Conservation (phyloP, 2,329 filamentous ascomycete species). For the Plectosphaerella sp. region DNA sequence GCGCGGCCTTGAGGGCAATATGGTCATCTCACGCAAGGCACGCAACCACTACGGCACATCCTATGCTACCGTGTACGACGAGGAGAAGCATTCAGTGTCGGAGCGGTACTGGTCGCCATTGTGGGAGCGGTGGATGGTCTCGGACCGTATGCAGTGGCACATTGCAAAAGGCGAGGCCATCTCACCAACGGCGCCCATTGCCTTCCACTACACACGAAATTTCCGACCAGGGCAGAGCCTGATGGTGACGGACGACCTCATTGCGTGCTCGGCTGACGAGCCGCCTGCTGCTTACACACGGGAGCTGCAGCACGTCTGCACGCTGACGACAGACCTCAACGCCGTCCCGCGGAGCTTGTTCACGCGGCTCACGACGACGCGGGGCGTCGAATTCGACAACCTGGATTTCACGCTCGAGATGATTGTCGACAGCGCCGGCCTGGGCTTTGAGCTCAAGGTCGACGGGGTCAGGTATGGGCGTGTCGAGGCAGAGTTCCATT, state of each 20-base stretch:
- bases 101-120: conserved; percentile 77
- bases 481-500: conserved; percentile 76
- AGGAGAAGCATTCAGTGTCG: conserved; percentile 65
- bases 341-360: conserved; percentile 71
- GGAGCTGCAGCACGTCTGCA: conserved; percentile 65
- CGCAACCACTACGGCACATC: conserved; percentile 77
- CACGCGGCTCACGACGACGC: conserved; percentile 70
- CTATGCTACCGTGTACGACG: conserved; percentile 77
- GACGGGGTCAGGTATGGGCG: conserved; percentile 73
- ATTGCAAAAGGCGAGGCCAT: conserved; percentile 75
- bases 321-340: conserved; percentile 73
- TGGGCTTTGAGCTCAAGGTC: conserved; percentile 75
- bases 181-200: conserved; percentile 68
- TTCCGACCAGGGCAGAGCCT: conserved; percentile 75
- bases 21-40: conserved; percentile 71
- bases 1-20: conserved; percentile 70
- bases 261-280: conserved; percentile 67
- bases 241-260: conserved; percentile 74
- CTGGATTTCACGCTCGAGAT: conserved; percentile 80
- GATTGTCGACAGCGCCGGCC: conserved; percentile 72
- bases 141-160: conserved; percentile 81
- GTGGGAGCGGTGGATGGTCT: conserved; percentile 82
- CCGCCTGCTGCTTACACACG: conserved; percentile 57
- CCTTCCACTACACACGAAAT: conserved; percentile 82
- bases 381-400: conserved; percentile 77